Percentiles rank a stretch among this genome's conserved stretches.
These are phyloP conservation scores for Camellia lanceoleosa DNA, from an alignment of 148 eudicot genomes.

Conservation along the genomic window DNA sequence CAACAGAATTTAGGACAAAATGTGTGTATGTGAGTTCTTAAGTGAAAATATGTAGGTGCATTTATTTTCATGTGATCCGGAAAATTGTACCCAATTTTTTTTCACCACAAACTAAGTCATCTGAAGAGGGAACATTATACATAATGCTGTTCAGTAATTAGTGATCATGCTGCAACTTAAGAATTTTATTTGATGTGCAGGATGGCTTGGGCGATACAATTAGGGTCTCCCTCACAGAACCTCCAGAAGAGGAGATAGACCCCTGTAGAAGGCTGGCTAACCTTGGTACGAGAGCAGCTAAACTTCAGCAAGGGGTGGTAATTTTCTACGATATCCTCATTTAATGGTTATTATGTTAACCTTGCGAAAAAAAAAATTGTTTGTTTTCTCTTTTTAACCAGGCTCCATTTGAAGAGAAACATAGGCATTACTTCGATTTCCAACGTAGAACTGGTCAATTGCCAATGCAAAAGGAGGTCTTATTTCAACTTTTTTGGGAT, in stretches of 20 bases:
- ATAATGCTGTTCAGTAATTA: neutral
- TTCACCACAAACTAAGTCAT: neutral
- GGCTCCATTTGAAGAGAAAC: conserved; percentile 95
- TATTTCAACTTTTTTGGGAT: neutral
- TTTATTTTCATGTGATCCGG: conserved; percentile 1
- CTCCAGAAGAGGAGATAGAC: conserved; percentile 97
- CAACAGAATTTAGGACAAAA: neutral
- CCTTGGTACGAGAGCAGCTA: conserved; percentile 79
- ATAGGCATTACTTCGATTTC: conserved; percentile 90
- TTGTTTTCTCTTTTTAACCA: conserved; percentile 26
- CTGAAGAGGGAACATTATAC: neutral
- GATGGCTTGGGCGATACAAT: conserved; percentile 98
- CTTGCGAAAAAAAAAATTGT: neutral
- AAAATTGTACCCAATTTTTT: neutral
- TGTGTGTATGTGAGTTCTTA: neutral
- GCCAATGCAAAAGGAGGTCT: conserved; percentile 87
- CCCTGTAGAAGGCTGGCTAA: conserved; percentile 92
- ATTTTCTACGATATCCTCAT: conserved; percentile 14
- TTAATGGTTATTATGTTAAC: neutral
- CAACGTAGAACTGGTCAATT: conserved; percentile 90
- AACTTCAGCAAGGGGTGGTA: conserved; percentile 97
- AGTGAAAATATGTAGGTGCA: neutral
- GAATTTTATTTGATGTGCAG: conserved; percentile 31
- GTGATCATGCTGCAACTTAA: neutral
- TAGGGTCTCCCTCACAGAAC: conserved; percentile 89